Base-by-base conservation (phyloP, 306 rosid genomes). In the Geum urbanum region DNA sequence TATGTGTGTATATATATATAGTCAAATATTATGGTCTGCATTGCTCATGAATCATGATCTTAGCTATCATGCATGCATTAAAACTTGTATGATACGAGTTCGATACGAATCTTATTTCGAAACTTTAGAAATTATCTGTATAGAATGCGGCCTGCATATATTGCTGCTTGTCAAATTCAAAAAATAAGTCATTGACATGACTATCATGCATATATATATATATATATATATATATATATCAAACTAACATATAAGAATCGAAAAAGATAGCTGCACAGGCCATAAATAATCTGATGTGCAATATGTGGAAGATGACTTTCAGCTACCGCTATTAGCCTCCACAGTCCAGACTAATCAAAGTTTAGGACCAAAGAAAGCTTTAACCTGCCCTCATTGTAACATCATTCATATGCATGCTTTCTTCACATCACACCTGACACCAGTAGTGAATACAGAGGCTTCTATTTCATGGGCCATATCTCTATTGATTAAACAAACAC, bases 281-380 rank as follows among this genome's bases (percentile, higher is more conserved):
- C 70, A 64, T 76, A 73, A 73, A 79, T 82, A 77, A 82, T 84
- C 83, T 79, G 81, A 79, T 64, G 80, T 78, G 77, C 75, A 86
- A 58, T 74, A 73, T 67, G 80, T 76, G 70, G 91, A 84, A 76
- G 81, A 72, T 7, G 95, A 88, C 86, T 69, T 74, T 84, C 84
- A 81, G 83, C 89, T 77, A 78, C 85, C 73, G 50, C 62, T 65
- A 39, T 9, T 68, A 55, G 83, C 66, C 72, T 44, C 66, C 66
- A 46, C 68, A n/a, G n/a, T n/a, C n/a, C n/a, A n/a, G n/a, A 66
- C 40, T 50, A 19, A 58, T 63, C 55, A 58, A 76, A 69, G 62
- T 77, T 74, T 75, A 71, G 76, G 74, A 67, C 75, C 44, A 56
- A 69, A 70, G 32, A 72, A 80, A 69, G 77, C 75, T 65, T 78